Percentiles rank a stretch among this genome's conserved stretches.
Evolutionary conservation across 352 stramenopile genomes (phyloP).

Genomic region (Phytophthora sp.): DNA sequence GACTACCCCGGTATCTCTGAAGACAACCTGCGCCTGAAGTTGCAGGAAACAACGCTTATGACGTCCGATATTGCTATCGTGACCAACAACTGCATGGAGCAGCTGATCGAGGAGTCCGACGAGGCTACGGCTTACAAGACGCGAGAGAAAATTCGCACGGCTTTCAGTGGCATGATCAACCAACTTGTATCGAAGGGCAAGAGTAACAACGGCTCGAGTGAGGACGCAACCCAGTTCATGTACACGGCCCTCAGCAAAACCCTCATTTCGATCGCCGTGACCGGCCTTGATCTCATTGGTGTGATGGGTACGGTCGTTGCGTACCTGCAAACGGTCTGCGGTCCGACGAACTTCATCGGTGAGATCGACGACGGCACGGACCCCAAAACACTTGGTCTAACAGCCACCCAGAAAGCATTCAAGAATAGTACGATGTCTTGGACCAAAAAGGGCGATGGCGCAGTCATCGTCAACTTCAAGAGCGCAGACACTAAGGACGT

Average conservation of each 20-base stretch:
- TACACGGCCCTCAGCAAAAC: constrained; percentile 48
- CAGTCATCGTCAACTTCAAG: constrained; percentile 46
- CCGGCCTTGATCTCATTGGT: constrained; percentile 58
- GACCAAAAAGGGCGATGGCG: constrained; percentile 45
- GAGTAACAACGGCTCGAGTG: constrained; percentile 42
- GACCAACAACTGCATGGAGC: constrained; percentile 53
- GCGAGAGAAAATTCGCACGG: constrained; percentile 61
- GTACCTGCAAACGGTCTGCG: constrained; percentile 66
- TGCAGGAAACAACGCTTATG: constrained; percentile 55
- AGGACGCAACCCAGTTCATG: constrained; percentile 45
- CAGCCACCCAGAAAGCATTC: constrained; percentile 49
- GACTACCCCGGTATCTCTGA: constrained; percentile 41
- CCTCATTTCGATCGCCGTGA: constrained; percentile 52
- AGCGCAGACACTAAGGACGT: constrained; percentile 53
- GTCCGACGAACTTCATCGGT: constrained; percentile 57
- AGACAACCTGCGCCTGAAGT: constrained; percentile 46
- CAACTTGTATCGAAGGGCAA: constrained; percentile 48
- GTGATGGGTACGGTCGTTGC: constrained; percentile 50
- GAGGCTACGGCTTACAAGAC: constrained; percentile 39
- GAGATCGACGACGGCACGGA: constrained; percentile 62
- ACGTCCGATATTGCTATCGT: constrained; percentile 55
- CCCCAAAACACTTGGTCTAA: constrained; percentile 49
- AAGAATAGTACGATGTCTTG: constrained; percentile 44
- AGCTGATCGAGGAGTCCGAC: constrained; percentile 40
- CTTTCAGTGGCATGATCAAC: constrained; percentile 60